A percentile compares a stretch with the other conserved stretches of the same genome.
phyloP scores from a whole-genome alignment of 169 alveolate genomes.

The Eimeria zaria region DNA sequence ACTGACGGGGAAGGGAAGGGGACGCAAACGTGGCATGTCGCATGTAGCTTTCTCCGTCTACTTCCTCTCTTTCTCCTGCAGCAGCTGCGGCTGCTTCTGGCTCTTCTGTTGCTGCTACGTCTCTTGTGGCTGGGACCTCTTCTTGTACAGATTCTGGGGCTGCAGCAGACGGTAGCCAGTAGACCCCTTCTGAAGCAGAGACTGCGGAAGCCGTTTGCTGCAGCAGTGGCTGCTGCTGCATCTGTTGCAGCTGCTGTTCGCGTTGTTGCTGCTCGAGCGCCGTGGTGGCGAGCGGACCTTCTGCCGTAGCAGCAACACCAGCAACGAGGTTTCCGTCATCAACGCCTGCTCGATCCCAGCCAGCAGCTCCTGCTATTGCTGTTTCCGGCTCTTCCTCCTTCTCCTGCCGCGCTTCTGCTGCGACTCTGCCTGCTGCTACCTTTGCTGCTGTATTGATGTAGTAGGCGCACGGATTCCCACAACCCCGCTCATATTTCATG shows the following conservation, averaged over 20 bases:
- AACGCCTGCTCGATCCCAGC: too few species aligned
- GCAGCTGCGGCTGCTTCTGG: conserved; percentile 8
- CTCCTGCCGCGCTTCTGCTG: not conserved
- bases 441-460: not conserved
- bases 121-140: not conserved
- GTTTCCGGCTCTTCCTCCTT: not conserved
- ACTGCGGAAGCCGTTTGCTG: not conserved
- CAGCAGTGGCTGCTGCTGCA: not conserved
- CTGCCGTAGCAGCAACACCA: not conserved
- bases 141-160: not conserved
- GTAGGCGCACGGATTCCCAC: not conserved
- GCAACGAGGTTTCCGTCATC: too few species aligned
- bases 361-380: not conserved
- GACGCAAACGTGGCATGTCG: not conserved
- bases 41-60: too few species aligned
- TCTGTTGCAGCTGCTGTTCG: not conserved
- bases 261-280: too few species aligned
- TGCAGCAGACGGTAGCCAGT: not conserved
- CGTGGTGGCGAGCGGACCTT: not conserved
- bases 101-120: not conserved
- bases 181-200: not conserved
- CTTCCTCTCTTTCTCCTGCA: not conserved
- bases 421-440: not conserved
- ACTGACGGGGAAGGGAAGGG: not conserved
- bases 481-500: not conserved